phyloP scores from a whole-genome alignment of 257 asterid species.

The Coffea canephora region DNA sequence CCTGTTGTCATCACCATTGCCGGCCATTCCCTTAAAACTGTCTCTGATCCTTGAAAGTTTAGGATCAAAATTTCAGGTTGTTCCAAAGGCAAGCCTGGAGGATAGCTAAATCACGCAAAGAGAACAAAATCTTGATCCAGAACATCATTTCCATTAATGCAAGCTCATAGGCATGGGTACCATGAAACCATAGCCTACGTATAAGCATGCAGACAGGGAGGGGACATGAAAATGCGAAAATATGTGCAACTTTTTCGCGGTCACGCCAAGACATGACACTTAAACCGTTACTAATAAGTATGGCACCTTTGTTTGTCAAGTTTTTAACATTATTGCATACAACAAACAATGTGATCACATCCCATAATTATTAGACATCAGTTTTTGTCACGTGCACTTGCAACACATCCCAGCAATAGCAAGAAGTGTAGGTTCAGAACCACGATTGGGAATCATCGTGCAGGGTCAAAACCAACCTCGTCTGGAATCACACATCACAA shows the following conservation, averaged over 20 bases:
- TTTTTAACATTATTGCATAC: not conserved
- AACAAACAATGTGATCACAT: not conserved
- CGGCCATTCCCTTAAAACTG: constrained; percentile 47
- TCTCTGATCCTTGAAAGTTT: constrained; percentile 3
- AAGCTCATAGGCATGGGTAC: not conserved
- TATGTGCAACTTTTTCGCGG: not conserved
- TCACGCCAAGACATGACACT: no score
- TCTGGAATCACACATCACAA: not conserved
- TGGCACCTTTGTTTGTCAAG: not conserved
- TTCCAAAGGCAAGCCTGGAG: not conserved
- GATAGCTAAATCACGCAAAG: not conserved
- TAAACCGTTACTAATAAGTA: no score
- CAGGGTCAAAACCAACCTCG: not conserved
- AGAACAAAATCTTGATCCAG: not conserved
- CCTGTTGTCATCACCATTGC: constrained; percentile 40
- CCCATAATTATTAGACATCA: no score
- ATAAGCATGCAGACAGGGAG: not conserved
- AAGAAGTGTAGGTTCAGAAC: not conserved
- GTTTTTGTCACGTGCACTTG: no score
- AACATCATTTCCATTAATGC: not conserved
- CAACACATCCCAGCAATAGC: not conserved
- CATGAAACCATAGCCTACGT: no score
- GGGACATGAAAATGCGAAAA: not conserved
- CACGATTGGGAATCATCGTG: not conserved
- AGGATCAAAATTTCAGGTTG: not conserved